Evolutionary conservation across 2,329 filamentous ascomycete genomes (phyloP), one percentile per base, ranked within the genome.

Genomic region (Hymenoscyphus infarciens): DNA sequence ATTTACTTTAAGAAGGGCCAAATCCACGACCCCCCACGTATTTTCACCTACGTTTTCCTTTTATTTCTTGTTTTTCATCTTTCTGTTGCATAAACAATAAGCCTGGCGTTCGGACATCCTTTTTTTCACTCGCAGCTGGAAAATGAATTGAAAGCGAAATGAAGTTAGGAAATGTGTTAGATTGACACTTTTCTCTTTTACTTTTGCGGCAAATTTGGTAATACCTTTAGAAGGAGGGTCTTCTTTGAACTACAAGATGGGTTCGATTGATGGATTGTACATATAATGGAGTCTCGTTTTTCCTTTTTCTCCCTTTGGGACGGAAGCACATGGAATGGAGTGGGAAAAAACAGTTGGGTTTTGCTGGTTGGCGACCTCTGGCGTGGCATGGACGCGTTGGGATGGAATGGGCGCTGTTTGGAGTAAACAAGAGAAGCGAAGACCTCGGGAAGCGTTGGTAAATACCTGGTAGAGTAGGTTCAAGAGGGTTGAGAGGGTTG

Each of bases 211-310:
- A 22, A 49, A 19, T 49, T 22, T 49, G 42, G 42, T 49, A 25
- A 49, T 49, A 49, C 42, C 42, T 49, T 49, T 49, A 49, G 42
- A 49, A 49, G 42, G 42, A 49, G n/a, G 42, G 42, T 25, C 42
- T 19, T 19, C n/a, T 49, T 25, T 49, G 5, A 22, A 8, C 10
- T 10, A 35, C 33, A 11, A 35, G 33, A 25, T 49, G 42, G 19
- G 25, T 22, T 35, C 6, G 19, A 49, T 2, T 19, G 42, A 49
- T 22, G 42, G n/a, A 49, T 49, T 35, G 33, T 35, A 35, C 33
- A 49, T 19, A 49, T 25, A 49, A 2, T 49, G 42, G 42, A 22
- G 42, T 49, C 19, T 22, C 6, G n/a, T 19, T 5, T 49, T 49
- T 49, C 19, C 19, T 49, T 19, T 49, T 22, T 19, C 19, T 8